These are phyloP conservation scores for Phyllosticta capitalensis DNA, from an alignment of 2,329 filamentous ascomycete species.

Conservation along the genomic window DNA sequence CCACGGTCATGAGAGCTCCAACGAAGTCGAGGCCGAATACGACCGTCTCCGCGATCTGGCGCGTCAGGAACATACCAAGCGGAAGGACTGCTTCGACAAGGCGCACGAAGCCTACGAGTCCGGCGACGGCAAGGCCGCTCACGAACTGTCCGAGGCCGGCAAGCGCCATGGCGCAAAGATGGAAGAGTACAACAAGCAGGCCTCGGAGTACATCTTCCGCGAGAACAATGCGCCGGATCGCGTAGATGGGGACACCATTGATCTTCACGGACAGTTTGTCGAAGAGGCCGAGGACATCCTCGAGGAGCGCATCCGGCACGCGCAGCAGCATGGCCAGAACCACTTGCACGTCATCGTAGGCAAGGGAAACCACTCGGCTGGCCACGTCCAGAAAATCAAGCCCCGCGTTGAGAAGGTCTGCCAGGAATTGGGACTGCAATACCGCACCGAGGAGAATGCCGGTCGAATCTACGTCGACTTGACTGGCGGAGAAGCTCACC, in stretches of 20 bases:
- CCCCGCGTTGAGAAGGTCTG: conserved; percentile 88
- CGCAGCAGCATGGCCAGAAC: conserved; percentile 60
- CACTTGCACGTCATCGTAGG: conserved; percentile 94
- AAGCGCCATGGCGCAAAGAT: conserved; percentile 76
- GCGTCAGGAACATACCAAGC: conserved; percentile 68
- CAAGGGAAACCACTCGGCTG: conserved; percentile 77
- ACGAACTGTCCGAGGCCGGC: conserved; percentile 73
- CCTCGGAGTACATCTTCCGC: conserved; percentile 87
- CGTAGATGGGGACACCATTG: conserved; percentile 73
- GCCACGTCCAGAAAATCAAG: conserved; percentile 87
- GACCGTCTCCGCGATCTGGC: conserved; percentile 81
- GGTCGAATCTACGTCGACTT: conserved; percentile 85
- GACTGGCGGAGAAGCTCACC: conserved; percentile 55
- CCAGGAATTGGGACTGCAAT: conserved; percentile 71
- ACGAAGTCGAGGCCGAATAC: conserved; percentile 72
- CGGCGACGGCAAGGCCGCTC: conserved; percentile 76
- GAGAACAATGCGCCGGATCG: conserved; percentile 78
- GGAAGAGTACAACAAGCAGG: conserved; percentile 83
- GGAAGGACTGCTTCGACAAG: conserved; percentile 62
- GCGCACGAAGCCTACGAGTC: conserved; percentile 66
- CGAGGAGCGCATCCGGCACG: conserved; percentile 73
- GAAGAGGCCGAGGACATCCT: conserved; percentile 91
- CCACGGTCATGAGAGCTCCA: conserved; percentile 34
- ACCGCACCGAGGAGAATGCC: conserved; percentile 76
- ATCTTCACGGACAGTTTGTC: conserved; percentile 89